These are phyloP conservation scores for Bolboschoenus planiculmis DNA, from an alignment of 176 grass and related monocot species.

Conservation along the genomic window DNA sequence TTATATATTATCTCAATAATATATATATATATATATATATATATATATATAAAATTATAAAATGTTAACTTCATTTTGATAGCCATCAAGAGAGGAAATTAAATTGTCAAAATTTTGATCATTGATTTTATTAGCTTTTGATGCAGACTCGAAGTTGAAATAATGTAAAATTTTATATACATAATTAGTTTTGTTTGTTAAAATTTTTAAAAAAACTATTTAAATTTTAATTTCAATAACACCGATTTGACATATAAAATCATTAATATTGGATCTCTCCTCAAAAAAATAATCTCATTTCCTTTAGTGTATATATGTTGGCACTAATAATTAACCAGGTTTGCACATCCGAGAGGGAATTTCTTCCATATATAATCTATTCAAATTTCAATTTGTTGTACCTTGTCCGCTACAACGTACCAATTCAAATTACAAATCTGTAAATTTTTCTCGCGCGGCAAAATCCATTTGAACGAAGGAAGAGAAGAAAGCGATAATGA, in stretches of 20 bases:
- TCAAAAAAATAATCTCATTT: neutral
- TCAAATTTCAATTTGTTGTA: neutral
- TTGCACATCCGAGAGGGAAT: neutral
- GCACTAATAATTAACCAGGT: neutral
- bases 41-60: no score
- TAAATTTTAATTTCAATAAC: no score
- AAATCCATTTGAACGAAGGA: neutral
- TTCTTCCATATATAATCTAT: neutral
- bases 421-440: neutral
- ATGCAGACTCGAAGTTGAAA: no score
- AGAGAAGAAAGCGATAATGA: neutral
- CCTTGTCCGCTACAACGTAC: neutral
- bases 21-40: no score
- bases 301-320: neutral
- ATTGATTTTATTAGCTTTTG: no score
- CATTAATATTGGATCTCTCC: neutral
- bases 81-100: no score
- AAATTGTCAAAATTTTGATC: no score
- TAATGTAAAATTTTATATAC: no score
- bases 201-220: no score
- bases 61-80: no score
- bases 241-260: neutral
- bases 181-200: no score
- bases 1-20: no score
- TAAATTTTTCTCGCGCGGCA: neutral